Evolutionary conservation across 164 flowering plant genomes (phyloP).

Genomic region (Liquidambar formosana): DNA sequence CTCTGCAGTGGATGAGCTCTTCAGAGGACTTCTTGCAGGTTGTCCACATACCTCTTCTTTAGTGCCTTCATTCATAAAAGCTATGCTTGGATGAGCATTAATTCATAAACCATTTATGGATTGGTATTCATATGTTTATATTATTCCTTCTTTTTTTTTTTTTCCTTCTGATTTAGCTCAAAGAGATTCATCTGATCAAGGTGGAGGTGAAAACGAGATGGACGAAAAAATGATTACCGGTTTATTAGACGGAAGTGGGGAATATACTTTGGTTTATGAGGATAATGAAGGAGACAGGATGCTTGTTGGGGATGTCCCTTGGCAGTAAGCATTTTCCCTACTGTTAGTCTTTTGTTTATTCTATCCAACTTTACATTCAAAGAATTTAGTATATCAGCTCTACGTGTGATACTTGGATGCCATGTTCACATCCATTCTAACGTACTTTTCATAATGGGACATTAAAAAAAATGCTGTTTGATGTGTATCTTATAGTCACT

Average conservation of each 20-base stretch:
- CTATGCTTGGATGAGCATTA: background rate
- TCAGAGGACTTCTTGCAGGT: slow-evolving; percentile 38
- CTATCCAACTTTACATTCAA: no score
- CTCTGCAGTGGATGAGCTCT: slow-evolving; percentile 32
- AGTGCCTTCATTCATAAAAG: background rate
- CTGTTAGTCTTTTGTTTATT: background rate
- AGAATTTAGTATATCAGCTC: no score
- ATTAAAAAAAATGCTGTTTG: no score
- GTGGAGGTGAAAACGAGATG: slow-evolving; percentile 7
- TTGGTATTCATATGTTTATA: no score
- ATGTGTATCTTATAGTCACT: no score
- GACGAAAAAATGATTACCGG: slow-evolving; percentile 7
- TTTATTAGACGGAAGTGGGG: slow-evolving; percentile 18
- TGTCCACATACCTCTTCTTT: background rate
- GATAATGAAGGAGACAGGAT: slow-evolving; percentile 46
- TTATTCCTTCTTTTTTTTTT: background rate
- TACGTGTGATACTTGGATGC: no score
- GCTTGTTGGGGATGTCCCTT: slow-evolving; percentile 48
- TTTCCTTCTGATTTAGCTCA: slow-evolving; percentile 19
- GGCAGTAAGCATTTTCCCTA: slow-evolving; percentile 33
- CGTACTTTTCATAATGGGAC: no score
- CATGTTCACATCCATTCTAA: no score
- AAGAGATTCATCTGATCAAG: slow-evolving; percentile 8
- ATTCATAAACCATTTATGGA: no score
- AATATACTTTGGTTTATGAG: slow-evolving; percentile 39